These are phyloP conservation scores for Wickerhamia fluorescens DNA, from an alignment of 805 yeast genomes.

Conservation along the genomic window DNA sequence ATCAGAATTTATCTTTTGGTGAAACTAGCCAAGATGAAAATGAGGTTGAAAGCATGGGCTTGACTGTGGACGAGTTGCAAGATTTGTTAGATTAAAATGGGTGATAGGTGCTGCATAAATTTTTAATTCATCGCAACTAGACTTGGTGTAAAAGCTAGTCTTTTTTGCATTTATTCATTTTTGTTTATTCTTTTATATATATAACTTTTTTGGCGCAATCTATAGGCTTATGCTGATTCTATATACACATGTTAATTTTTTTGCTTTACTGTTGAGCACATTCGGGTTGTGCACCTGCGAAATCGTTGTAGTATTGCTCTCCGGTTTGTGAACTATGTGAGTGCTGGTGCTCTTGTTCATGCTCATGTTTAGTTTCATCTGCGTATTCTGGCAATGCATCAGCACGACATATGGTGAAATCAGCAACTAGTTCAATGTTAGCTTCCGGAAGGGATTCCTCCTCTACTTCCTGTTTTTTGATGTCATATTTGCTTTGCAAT, in stretches of 20 bases:
- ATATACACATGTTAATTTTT: conserved; percentile 9
- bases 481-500: conserved; percentile 16
- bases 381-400: conserved; percentile 26
- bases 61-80: conserved; percentile 25
- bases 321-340: no score
- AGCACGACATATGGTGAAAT: conserved; percentile 21
- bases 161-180: no score
- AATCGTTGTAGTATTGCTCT: conserved; percentile 7
- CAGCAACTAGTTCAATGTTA: conserved; percentile 30
- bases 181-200: no score
- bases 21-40: no score
- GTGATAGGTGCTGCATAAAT: no score
- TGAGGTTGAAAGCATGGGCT: conserved; percentile 20
- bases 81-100: conserved; percentile 30
- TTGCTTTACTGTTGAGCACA: conserved; percentile 24
- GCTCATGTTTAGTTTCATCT: conserved; percentile 8
- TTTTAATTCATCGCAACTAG: no score
- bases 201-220: no score
- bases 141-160: no score
- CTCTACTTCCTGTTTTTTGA: conserved; percentile 17
- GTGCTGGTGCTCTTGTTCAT: conserved; percentile 4
- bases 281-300: conserved; percentile 22
- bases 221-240: no score
- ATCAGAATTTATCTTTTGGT: not conserved
- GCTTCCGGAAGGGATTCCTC: conserved; percentile 26